Percentiles rank a stretch among this genome's conserved stretches.
These are phyloP conservation scores for Basipetospora chlamydospora DNA, from an alignment of 2,329 filamentous ascomycete genomes.

Conservation along the genomic window DNA sequence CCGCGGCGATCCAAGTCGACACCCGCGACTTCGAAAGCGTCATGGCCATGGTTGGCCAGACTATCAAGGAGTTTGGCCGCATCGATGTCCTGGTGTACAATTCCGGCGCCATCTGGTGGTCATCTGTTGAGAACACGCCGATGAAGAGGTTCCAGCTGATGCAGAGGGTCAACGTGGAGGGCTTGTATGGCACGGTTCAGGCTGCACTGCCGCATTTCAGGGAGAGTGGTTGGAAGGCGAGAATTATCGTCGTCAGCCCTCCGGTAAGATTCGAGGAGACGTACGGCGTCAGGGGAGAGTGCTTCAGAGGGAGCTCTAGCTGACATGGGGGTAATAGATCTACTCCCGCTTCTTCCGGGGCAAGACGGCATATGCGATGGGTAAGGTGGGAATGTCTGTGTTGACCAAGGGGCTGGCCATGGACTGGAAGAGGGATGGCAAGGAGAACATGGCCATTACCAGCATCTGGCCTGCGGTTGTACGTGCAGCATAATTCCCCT, in stretches of 20 bases:
- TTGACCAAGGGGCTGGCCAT: constrained; percentile 69
- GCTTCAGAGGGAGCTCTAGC: too few relatives aligned
- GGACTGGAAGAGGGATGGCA: constrained; percentile 58
- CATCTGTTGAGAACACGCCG: constrained; percentile 56
- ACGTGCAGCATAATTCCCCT: constrained; percentile 15
- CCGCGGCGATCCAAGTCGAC: constrained; percentile 55
- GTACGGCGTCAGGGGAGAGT: too few relatives aligned
- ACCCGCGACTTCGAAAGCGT: constrained; percentile 51
- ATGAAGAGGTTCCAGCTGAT: constrained; percentile 65
- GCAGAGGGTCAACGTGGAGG: constrained; percentile 61
- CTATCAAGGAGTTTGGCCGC: constrained; percentile 43
- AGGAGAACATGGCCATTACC: constrained; percentile 57
- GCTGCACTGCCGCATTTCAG: constrained; percentile 52
- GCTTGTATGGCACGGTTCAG: constrained; percentile 59
- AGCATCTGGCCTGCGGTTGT: constrained; percentile 72
- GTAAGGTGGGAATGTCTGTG: constrained; percentile 71
- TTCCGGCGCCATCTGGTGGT: constrained; percentile 76
- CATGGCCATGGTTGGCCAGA: constrained; percentile 40
- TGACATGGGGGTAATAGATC: too few relatives aligned
- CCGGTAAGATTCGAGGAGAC: too few relatives aligned
- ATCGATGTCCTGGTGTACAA: constrained; percentile 73
- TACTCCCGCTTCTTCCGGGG: constrained; percentile 75
- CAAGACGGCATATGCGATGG: constrained; percentile 71
- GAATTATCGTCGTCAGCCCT: constrained; percentile 67
- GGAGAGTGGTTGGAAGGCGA: constrained; percentile 29